Base-by-base conservation (phyloP, 495 filamentous ascomycete species). In the Saxispiralis lemnorum region DNA sequence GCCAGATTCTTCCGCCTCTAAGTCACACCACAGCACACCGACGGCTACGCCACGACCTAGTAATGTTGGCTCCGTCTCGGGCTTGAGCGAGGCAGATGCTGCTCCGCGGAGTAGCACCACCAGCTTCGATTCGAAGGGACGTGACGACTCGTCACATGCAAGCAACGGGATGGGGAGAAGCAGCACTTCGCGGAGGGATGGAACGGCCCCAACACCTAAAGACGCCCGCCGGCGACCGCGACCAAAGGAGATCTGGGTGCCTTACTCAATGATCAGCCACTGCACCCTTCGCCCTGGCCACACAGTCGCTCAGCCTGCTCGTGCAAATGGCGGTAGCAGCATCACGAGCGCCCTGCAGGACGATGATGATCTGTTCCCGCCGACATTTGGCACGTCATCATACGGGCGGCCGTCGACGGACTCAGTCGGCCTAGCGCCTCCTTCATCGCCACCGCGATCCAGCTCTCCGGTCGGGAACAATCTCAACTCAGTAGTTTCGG, bases 161-260 rank as follows among this genome's bases (percentile, higher is more conserved):
- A 28, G 24, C 24, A 28, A 28, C 9, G 24, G 24, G 24, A 28
- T 28, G 24, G 4, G 5, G 24, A 28, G 24, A 9, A 9, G 24
- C 24, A 28, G 9, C 24, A 28, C 24, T 28, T 28, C 24, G 24
- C 24, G 9, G 9, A 28, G 24, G 24, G 24, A 28, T 9, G 24
- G 24, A 5, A 5, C 24, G 4, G 24, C 4, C 4, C 5, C 24
- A 9, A 28, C 24, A 9, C 24, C 9, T 28, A 4, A 35, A 17
- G n/a, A 35, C 6, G 40, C 15, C 4, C 40, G 21, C 24, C 19
- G 16, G 39, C 43, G 15, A 37, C 43, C 19, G 35, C 42, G 18
- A 32, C 70, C 75, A n/a, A 76, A 73, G 57, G 81, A 93, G 57
- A 69, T 80, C 41, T 95, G 87, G 83, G 81, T 97, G 42, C 83